A percentile compares a stretch with the other conserved stretches of the same genome.
phyloP scores from a whole-genome alignment of 768 basidiomycete genomes.

The Suillus subluteus region DNA sequence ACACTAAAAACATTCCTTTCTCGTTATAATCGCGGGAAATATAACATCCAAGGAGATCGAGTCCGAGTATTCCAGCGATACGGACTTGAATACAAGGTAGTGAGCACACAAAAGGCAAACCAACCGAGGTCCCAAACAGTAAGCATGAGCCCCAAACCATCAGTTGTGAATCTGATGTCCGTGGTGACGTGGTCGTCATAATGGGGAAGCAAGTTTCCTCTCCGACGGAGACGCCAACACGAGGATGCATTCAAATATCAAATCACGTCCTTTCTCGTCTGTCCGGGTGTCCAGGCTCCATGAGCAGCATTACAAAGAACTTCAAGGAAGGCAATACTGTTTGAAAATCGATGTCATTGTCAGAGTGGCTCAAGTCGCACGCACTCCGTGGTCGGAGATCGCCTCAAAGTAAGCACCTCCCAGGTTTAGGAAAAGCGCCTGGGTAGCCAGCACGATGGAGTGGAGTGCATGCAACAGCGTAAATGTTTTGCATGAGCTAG shows the following conservation, averaged over 20 bases:
- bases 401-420: constrained; percentile 67
- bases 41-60: constrained; percentile 78
- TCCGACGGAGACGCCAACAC: constrained; percentile 43
- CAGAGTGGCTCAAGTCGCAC: constrained; percentile 58
- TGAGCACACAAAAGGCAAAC: constrained; percentile 62
- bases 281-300: constrained; percentile 28
- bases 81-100: constrained; percentile 80
- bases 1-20: constrained; percentile 97
- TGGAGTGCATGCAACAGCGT: constrained; percentile 63
- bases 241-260: constrained; percentile 58
- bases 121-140: not conserved
- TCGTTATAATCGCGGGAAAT: constrained; percentile 86
- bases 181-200: not conserved
- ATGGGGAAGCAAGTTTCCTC: constrained; percentile 50
- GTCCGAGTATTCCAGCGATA: constrained; percentile 24
- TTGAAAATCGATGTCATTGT: constrained; percentile 74
- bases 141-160: not conserved
- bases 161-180: not conserved
- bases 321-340: constrained; percentile 57
- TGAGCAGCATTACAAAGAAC: constrained; percentile 60
- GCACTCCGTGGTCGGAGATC: constrained; percentile 26
- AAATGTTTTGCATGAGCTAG: constrained; percentile 63
- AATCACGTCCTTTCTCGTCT: constrained; percentile 29
- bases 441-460: constrained; percentile 21
- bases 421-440: too few relatives aligned